Conservation (phyloP, 2,329 filamentous ascomycete genomes). For the Arthrobotrys conoides region DNA sequence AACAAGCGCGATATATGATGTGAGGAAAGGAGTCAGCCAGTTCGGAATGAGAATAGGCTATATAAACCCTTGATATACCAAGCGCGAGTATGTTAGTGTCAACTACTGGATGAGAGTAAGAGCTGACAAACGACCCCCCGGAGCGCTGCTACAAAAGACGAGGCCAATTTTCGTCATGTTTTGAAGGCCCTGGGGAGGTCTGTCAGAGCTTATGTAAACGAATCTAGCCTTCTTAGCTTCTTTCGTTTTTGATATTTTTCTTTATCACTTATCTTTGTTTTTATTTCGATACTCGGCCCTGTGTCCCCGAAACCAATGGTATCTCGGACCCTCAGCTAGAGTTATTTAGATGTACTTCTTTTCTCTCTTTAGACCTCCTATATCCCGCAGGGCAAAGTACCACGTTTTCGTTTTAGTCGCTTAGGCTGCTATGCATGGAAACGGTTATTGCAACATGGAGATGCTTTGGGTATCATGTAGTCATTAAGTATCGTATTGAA, state of each 20-base stretch:
- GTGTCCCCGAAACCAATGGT: conserved; percentile 11
- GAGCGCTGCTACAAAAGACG: not conserved
- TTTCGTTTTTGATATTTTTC: conserved; percentile 1
- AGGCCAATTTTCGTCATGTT: not conserved
- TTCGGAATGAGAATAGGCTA: conserved; percentile 12
- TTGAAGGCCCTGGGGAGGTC: not conserved
- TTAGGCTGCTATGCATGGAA: not conserved
- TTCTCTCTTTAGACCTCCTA: not conserved
- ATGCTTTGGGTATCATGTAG: conserved; percentile 12
- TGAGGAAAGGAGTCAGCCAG: not conserved
- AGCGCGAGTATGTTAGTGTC: conserved; percentile 1
- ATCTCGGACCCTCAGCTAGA: not conserved
- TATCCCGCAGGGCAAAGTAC: not conserved
- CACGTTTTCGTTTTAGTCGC: not conserved
- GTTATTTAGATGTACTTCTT: not conserved
- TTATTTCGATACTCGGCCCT: not conserved
- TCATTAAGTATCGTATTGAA: not conserved
- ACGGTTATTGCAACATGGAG: not conserved
- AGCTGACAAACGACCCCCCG: conserved; percentile 19
- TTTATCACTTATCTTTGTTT: not conserved
- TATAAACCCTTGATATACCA: conserved; percentile 16
- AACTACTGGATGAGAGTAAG: conserved; percentile 7
- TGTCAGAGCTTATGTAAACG: conserved; percentile 24
- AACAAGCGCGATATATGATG: conserved; percentile 22
- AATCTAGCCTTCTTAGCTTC: conserved; percentile 1